A percentile compares a stretch with the other conserved stretches of the same genome.
Evolutionary conservation across 2,329 filamentous ascomycete genomes (phyloP).

Genomic region (Colletotrichum siamense): DNA sequence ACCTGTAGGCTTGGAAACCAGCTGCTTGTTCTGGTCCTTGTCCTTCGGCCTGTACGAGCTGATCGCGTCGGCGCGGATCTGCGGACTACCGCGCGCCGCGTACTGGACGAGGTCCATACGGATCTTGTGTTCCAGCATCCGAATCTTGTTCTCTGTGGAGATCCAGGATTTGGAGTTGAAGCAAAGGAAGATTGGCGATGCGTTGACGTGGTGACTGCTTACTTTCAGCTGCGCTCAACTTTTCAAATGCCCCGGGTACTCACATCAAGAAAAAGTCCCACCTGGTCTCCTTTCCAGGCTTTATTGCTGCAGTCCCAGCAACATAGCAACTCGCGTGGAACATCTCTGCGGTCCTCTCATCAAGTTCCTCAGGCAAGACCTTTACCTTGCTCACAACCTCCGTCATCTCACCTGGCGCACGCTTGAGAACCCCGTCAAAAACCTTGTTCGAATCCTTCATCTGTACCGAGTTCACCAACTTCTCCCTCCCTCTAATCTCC

Average conservation of each 20-base stretch:
- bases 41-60: slow-evolving; percentile 61
- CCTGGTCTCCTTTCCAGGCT: slow-evolving; percentile 68
- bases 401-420: slow-evolving; percentile 69
- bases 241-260: slow-evolving; percentile 25
- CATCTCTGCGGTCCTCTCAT: slow-evolving; percentile 65
- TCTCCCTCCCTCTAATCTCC: slow-evolving; percentile 60
- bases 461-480: slow-evolving; percentile 58
- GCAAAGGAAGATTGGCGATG: slow-evolving; percentile 73
- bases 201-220: slow-evolving; percentile 76
- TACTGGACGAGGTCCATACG: slow-evolving; percentile 78
- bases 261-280: slow-evolving; percentile 81
- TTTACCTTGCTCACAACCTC: slow-evolving; percentile 63
- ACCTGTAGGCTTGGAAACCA: slow-evolving; percentile 50
- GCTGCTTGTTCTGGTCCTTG: slow-evolving; percentile 38
- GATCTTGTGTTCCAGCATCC: slow-evolving; percentile 83
- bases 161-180: slow-evolving; percentile 70
- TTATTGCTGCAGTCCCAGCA: slow-evolving; percentile 62
- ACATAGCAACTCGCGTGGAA: slow-evolving; percentile 65
- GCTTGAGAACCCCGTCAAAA: slow-evolving; percentile 69
- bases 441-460: slow-evolving; percentile 66
- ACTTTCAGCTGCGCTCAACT: background rate
- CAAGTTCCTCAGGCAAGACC: slow-evolving; percentile 61
- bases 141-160: slow-evolving; percentile 62
- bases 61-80: slow-evolving; percentile 65
- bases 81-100: slow-evolving; percentile 68